phyloP scores from a whole-genome alignment of 192 early-diverging fungal species.

The Linnemannia elongata region DNA sequence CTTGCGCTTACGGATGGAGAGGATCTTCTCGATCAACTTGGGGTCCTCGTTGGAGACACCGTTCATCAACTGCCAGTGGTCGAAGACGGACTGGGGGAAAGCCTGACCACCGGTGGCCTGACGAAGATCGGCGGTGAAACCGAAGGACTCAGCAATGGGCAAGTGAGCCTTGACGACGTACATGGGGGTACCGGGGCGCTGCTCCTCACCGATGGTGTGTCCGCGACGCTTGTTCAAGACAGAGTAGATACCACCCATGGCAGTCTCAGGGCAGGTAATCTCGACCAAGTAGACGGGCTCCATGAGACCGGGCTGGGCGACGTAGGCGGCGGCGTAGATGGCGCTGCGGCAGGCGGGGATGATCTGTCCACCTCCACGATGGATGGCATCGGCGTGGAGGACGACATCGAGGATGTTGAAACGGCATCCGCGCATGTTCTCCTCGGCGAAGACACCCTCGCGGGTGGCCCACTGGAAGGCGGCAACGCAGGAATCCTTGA shows the following conservation, averaged over 20 bases:
- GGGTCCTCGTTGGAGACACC: slow-evolving; percentile 82
- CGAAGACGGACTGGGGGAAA: slow-evolving; percentile 97
- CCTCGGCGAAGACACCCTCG: slow-evolving; percentile 92
- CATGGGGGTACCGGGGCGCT: slow-evolving; percentile 90
- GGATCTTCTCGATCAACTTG: slow-evolving; percentile 89
- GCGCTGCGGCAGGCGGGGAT: slow-evolving; percentile 96
- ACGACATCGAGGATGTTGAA: slow-evolving; percentile 98
- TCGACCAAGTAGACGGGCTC: slow-evolving; percentile 98
- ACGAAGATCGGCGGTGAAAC: slow-evolving; percentile 96
- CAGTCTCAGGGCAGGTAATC: slow-evolving; percentile 93
- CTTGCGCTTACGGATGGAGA: slow-evolving; percentile 91
- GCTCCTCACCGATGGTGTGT: slow-evolving; percentile 91
- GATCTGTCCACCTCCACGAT: slow-evolving; percentile 98
- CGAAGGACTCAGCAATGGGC: slow-evolving; percentile 98
- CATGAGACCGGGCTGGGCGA: slow-evolving; percentile 89
- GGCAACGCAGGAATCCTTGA: slow-evolving; percentile 97
- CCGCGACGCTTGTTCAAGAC: slow-evolving; percentile 97
- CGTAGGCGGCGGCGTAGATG: slow-evolving; percentile 87
- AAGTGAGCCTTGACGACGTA: slow-evolving; percentile 96
- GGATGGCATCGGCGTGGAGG: slow-evolving; percentile 99
- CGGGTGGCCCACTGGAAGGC: slow-evolving; percentile 97
- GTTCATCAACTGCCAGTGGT: slow-evolving; percentile 95
- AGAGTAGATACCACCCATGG: slow-evolving; percentile 97
- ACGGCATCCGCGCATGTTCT: slow-evolving; percentile 95
- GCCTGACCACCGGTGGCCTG: slow-evolving; percentile 97